Conservation (phyloP, 768 basidiomycete genomes). For the Pholiota molesta region DNA sequence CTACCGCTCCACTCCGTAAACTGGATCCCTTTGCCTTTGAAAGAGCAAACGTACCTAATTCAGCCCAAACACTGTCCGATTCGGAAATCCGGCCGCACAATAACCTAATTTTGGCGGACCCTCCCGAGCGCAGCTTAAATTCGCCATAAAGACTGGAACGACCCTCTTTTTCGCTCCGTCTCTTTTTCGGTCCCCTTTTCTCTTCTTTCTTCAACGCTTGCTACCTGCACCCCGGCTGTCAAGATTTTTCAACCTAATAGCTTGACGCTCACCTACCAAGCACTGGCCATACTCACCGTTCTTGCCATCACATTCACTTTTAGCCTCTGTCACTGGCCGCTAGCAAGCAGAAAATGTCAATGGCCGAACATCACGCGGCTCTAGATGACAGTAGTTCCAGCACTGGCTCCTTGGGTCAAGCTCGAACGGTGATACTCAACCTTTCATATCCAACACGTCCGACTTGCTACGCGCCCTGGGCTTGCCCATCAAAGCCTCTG, state of each 20-base stretch:
- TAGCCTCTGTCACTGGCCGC: background rate
- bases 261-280: background rate
- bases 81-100: background rate
- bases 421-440: background rate
- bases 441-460: slow-evolving; percentile 4
- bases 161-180: background rate
- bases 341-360: background rate
- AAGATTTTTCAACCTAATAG: background rate
- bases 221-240: background rate
- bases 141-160: background rate
- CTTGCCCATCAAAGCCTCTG: background rate
- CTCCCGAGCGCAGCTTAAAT: slow-evolving; percentile 3
- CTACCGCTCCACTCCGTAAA: background rate
- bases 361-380: background rate
- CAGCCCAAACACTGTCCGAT: background rate
- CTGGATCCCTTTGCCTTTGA: background rate
- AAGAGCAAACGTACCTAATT: background rate
- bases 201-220: background rate
- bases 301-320: background rate
- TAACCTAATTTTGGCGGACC: background rate
- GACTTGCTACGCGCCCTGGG: slow-evolving; percentile 4
- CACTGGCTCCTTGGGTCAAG: background rate
- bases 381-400: background rate
- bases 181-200: background rate
- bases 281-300: background rate